Evolutionary conservation across 106 monocot species (phyloP).

Genomic region (Agapanthus africanus): DNA sequence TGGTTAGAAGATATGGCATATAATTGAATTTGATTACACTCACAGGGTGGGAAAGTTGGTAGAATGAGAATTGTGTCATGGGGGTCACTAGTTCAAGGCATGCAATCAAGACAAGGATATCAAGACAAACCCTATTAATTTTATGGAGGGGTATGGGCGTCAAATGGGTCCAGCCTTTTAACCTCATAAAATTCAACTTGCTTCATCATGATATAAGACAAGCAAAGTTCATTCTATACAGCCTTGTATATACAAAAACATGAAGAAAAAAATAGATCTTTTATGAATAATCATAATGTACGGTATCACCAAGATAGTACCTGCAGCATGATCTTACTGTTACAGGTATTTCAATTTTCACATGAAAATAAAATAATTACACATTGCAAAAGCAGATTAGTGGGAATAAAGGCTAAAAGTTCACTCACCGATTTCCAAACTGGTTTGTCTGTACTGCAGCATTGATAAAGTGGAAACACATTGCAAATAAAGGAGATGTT

Average conservation of each 20-base stretch:
- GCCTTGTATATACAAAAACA: not conserved
- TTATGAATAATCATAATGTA: not conserved
- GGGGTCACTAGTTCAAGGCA: too few relatives aligned
- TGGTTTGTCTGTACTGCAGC: slow-evolving; percentile 72
- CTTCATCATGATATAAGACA: not conserved
- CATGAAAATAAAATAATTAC: not conserved
- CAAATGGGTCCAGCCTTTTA: too few relatives aligned
- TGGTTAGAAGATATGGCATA: not conserved
- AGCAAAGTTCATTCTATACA: not conserved
- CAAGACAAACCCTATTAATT: too few relatives aligned
- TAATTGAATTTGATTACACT: too few relatives aligned
- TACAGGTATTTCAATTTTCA: not conserved
- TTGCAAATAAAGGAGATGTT: too few relatives aligned
- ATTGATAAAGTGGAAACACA: too few relatives aligned
- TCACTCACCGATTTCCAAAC: slow-evolving; percentile 89
- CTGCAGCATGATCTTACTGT: not conserved
- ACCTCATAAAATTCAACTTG: not conserved
- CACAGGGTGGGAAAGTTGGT: too few relatives aligned
- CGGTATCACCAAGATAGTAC: not conserved
- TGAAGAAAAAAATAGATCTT: not conserved
- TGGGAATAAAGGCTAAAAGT: not conserved
- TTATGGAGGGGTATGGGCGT: too few relatives aligned
- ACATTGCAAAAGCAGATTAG: not conserved
- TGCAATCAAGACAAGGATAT: too few relatives aligned
- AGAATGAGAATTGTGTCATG: too few relatives aligned